phyloP scores from a whole-genome alignment of 495 filamentous ascomycete genomes.

The Melanomma pulvis-pyrius region DNA sequence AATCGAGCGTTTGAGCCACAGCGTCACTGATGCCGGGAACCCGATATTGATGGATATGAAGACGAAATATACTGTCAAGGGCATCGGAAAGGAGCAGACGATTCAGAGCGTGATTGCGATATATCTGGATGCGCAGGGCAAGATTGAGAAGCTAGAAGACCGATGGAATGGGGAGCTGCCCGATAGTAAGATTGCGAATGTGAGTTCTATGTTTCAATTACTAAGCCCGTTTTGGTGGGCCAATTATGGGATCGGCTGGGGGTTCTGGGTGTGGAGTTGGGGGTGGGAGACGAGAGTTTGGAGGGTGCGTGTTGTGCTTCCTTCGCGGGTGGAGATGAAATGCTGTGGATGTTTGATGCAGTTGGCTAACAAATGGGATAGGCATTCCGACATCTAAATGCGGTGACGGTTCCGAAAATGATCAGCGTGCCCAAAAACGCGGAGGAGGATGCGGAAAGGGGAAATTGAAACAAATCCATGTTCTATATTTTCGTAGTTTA shows the following conservation, averaged over 20 bases:
- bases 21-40: slow-evolving; percentile 56
- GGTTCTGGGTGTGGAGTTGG: slow-evolving; percentile 48
- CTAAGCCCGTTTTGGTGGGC: slow-evolving; percentile 48
- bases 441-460: slow-evolving; percentile 52
- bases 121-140: slow-evolving; percentile 44
- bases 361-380: slow-evolving; percentile 34
- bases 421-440: slow-evolving; percentile 61
- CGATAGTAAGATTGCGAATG: slow-evolving; percentile 42
- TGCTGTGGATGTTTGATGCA: not conserved
- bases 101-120: slow-evolving; percentile 57
- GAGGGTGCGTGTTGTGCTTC: slow-evolving; percentile 35
- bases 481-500: not conserved
- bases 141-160: slow-evolving; percentile 60
- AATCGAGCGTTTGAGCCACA: slow-evolving; percentile 54
- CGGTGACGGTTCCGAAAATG: slow-evolving; percentile 57
- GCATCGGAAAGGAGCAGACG: slow-evolving; percentile 54
- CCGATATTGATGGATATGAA: slow-evolving; percentile 58
- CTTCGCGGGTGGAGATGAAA: slow-evolving; percentile 22
- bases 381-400: slow-evolving; percentile 60
- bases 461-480: slow-evolving; percentile 12
- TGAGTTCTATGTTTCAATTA: slow-evolving; percentile 47
- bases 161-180: slow-evolving; percentile 60
- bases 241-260: slow-evolving; percentile 46
- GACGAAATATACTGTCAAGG: slow-evolving; percentile 58
- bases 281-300: slow-evolving; percentile 42